Evolutionary conservation across 1,284 basidiomycete species (phyloP), one percentile per base, ranked within the genome.

Genomic region (Chiua sp.): DNA sequence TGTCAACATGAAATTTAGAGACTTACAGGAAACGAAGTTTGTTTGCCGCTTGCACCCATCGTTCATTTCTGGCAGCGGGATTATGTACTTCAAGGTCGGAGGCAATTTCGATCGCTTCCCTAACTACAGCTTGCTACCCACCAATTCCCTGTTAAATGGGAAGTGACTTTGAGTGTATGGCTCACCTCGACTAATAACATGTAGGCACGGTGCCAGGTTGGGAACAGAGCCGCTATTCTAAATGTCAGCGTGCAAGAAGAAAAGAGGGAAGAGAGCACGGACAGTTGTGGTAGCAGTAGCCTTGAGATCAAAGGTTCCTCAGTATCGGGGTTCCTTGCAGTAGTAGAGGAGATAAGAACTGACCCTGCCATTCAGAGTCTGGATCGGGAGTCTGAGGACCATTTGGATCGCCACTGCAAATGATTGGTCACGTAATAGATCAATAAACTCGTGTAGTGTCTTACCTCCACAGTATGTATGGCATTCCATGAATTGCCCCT

Each of bases 261-360:
- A 26, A n/a, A 4, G 7, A 1, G 1, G 3, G 8, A 12, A 5
- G 18, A 3, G 35, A 10, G 8, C 8, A 54, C 62, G 11, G n/a
- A 69, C 65, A 52, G 16, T 18, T 32, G 42, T 66, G 65, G 18
- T 62, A 65, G 52, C 65, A 66, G 39, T 66, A 66, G 2, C 65
- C 65, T 66, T 53, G 15, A 33, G 13, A 50, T 12, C 26, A 5
- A 50, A 32, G 5, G 33, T 39, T 54, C 5, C 18, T 65, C 47
- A 68, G 26, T 16, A 33, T 28, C 28, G 5, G n/a, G 5, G 20
- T 32, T 42, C 2, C 13, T 35, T 2, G 11, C 1, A 35, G 18
- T n/a, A n/a, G 7, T 0, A 47, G 35, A n/a, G n/a, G n/a, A n/a
- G 26, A 23, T 26, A 26, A n/a, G n/a, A n/a, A n/a, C n/a, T n/a